Base-by-base conservation (phyloP, 192 early-diverging fungal species). In the Umbelopsis isabellina region DNA sequence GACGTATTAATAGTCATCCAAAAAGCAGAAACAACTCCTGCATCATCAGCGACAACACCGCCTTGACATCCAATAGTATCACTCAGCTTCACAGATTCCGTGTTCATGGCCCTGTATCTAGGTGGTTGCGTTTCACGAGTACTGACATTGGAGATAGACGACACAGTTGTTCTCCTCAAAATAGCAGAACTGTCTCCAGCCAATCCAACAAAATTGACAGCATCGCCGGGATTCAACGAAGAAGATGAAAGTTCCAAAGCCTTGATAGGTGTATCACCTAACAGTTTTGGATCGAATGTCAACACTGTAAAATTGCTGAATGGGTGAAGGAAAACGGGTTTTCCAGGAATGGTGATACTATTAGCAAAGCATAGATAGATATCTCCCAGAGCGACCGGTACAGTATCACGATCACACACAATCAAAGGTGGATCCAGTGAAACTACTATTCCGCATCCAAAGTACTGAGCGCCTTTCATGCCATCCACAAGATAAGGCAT, bases 251-350 rank as follows among this genome's bases (percentile, higher is more conserved):
- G 72, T 33, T 79, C 75, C 3, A 88, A 86, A 0, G 85, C 75
- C 35, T 79, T 66, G 16, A 96, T 85, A 15, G 92, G 90, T 2
- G 92, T 93, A 7, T 83, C 67, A 13, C 88, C 91, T 44, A 96
- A 68, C 30, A 87, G 78, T 12, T 68, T 67, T 11, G 88, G 81
- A 52, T 98, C 91, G 73, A 93, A 98, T 33, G 86, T 83, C 23
- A 98, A 48, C 53, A 98, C 85, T 3, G 91, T 88, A 82, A 92
- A 92, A 81, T 95, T 97, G 68, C 94, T 91, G 4, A 89, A 88
- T 3, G 95, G 97, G 64, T 98, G 97, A 49, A 93, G 61, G 72
- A 92, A 96, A 7, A 90, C 71, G 23, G 95, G 78, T 65, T 88
- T 87, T 16, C 86, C 97, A 1, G 94, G 92, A 51, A 97, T 88